Conservation (phyloP, 2,329 filamentous ascomycete genomes). For the Elsinoe necatrix region DNA sequence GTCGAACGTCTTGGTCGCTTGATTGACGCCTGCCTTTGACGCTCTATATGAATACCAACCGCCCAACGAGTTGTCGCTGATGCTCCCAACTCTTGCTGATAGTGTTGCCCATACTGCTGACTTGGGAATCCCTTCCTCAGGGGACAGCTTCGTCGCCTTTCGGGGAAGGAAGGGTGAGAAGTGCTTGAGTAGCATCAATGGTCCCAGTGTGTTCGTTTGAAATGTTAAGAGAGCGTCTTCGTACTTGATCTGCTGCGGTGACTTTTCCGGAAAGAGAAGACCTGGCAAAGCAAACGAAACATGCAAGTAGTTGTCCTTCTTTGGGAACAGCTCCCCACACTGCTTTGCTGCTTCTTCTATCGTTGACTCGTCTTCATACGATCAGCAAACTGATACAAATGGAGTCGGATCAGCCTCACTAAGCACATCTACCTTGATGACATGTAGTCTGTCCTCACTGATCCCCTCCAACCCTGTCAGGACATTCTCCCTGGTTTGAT, state of each 20-base stretch:
- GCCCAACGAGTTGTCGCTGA: conserved; percentile 61
- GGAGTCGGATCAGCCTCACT: conserved; percentile 33
- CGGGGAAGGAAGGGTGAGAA: conserved; percentile 61
- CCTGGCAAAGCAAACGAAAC: conserved; percentile 64
- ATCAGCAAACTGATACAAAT: background rate
- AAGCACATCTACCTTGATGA: conserved; percentile 50
- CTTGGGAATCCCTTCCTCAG: conserved; percentile 35
- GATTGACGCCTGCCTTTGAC: conserved; percentile 66
- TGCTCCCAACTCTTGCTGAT: conserved; percentile 69
- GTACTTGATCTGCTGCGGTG: conserved; percentile 55
- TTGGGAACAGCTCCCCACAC: conserved; percentile 26
- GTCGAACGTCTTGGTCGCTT: conserved; percentile 63
- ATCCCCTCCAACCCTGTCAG: conserved; percentile 42
- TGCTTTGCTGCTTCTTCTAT: conserved; percentile 49
- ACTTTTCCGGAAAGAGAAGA: conserved; percentile 64
- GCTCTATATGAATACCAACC: conserved; percentile 79
- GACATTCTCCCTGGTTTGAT: conserved; percentile 42
- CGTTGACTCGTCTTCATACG: conserved; percentile 49
- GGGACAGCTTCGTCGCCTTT: conserved; percentile 39
- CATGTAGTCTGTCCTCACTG: conserved; percentile 40
- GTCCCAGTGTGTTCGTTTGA: conserved; percentile 63
- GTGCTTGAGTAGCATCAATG: conserved; percentile 68
- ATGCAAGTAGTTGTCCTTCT: conserved; percentile 50
- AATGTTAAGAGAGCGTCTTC: conserved; percentile 58
- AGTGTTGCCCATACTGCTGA: conserved; percentile 61